phyloP scores from a whole-genome alignment of 306 rosid species.

The Carpinus fangiana region DNA sequence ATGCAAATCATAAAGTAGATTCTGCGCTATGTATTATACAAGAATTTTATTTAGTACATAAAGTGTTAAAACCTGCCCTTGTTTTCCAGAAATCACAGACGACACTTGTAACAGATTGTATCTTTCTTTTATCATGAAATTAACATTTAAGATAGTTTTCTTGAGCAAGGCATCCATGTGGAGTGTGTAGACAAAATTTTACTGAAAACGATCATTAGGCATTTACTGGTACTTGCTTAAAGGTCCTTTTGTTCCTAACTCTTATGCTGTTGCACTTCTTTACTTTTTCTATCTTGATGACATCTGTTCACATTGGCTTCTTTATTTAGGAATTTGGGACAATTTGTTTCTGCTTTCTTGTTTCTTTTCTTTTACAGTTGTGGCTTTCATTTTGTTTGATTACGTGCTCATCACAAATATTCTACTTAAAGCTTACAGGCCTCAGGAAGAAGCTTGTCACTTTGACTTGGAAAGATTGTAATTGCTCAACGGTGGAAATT shows the following conservation, averaged over 20 bases:
- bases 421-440: conserved; percentile 70
- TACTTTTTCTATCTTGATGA: neutral
- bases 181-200: neutral
- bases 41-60: neutral
- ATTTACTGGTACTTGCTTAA: neutral
- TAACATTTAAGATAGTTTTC: neutral
- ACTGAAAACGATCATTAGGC: neutral
- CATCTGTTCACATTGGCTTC: neutral
- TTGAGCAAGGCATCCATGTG: neutral
- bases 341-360: neutral
- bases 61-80: neutral
- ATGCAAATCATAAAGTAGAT: neutral
- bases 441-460: conserved; percentile 55
- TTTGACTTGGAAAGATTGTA: conserved; percentile 57
- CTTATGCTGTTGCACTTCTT: neutral
- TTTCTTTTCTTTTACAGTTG: neutral
- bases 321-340: neutral
- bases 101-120: neutral
- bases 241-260: neutral
- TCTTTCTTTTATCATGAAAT: neutral
- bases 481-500: conserved; percentile 77
- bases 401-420: conserved; percentile 35
- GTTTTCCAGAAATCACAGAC: neutral
- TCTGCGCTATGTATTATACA: neutral
- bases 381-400: neutral